Conservation (phyloP, 768 basidiomycete species). For the Strobilomyces dryophilus region DNA sequence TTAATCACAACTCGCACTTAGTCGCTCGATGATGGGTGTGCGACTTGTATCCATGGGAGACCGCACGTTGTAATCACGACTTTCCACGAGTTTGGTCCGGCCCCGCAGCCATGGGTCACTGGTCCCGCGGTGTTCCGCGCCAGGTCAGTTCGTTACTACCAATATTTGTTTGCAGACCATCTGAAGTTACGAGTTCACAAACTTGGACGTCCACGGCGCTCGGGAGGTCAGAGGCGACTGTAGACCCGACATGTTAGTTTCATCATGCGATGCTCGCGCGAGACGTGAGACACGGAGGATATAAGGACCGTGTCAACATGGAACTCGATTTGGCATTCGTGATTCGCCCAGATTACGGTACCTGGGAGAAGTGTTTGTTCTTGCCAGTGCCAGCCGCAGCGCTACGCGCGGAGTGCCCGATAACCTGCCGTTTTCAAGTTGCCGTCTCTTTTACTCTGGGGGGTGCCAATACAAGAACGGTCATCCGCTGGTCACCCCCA, state of each 20-base stretch:
- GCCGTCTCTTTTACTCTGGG: neutral
- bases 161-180: too few relatives aligned
- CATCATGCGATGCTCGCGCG: conserved; percentile 2
- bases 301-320: neutral
- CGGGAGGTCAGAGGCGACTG: too few relatives aligned
- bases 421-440: neutral
- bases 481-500: neutral
- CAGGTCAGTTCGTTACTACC: too few relatives aligned
- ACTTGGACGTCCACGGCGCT: neutral
- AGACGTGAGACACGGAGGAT: neutral
- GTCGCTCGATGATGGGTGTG: too few relatives aligned
- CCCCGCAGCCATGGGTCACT: too few relatives aligned
- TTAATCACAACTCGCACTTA: too few relatives aligned
- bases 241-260: neutral
- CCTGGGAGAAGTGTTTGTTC: conserved; percentile 16
- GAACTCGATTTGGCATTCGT: neutral
- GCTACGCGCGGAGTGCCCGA: neutral
- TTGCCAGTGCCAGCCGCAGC: conserved; percentile 10
- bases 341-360: neutral
- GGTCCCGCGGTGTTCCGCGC: neutral
- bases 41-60: neutral
- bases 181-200: too few relatives aligned
- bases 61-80: neutral
- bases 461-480: neutral
- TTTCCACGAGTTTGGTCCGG: neutral